Base-by-base conservation (phyloP, 495 filamentous ascomycete genomes). In the Penicillium maclennaniae region DNA sequence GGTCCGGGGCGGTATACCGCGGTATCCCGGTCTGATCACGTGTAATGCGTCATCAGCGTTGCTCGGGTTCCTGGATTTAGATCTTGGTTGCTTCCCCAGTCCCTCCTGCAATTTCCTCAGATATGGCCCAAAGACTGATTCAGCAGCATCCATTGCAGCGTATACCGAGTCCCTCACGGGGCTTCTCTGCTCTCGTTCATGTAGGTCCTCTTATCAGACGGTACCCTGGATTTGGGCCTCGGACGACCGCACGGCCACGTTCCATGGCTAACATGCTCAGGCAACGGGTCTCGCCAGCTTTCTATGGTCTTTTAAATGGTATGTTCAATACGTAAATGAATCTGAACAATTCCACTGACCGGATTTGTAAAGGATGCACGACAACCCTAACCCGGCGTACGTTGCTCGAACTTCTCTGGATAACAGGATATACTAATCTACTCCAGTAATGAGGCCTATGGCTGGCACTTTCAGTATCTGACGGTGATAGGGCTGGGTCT, bases 391-490 rank as follows among this genome's bases (percentile, higher is more conserved):
- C 43, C 58, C 45, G 41, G 74, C 74, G 75, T 80, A 70, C 63
- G 75, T 54, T 21, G 46, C 42, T 55, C 41, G 42, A 41, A 28
- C 12, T 25, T 43, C 52, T 28, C 12, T 7, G 8, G 17, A 12
- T 25, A 12, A 34, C 39, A 12, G n/a, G 4, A 25, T 26, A 8
- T 31, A 52, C 58, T 47, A 61, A 60, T 40, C 45, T 47, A 25
- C 49, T 53, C 55, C 43, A 83, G 87, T 46, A 85, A 84, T 55
- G 73, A 81, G 12, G 81, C 86, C 19, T 93, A 86, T 62, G 91
- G 89, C 20, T 91, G 88, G 79, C 87, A 92, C 65, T 86, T 86
- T 60, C 88, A 92, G 69, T 92, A 87, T 69, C 73, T 92, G 43
- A 95, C 89, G 49, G 90, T 95, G 56, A 83, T 95, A 59, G 90